A percentile compares a stretch with the other conserved stretches of the same genome.
Conservation (phyloP, 2,329 filamentous ascomycete species). For the Delphinella strobiligena region DNA sequence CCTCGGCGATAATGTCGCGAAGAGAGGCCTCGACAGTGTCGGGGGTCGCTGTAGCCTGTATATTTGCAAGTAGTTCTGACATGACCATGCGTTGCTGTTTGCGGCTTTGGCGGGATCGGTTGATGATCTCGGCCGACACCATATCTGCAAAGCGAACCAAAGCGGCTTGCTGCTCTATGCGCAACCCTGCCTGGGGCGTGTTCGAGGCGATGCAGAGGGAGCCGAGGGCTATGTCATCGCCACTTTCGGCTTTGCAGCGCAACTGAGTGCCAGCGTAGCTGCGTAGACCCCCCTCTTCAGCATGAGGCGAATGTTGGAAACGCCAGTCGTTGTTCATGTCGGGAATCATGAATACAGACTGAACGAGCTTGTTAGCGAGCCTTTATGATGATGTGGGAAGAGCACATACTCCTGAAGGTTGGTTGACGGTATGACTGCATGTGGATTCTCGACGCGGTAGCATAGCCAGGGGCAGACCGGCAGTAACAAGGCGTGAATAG, state of each 20-base stretch:
- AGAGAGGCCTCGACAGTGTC: constrained; percentile 18
- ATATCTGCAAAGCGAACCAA: constrained; percentile 26
- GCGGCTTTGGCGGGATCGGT: constrained; percentile 25
- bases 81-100: constrained; percentile 29
- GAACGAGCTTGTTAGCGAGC: too few relatives aligned
- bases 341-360: constrained; percentile 28
- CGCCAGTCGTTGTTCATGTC: constrained; percentile 35
- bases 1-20: constrained; percentile 18
- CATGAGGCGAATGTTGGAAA: constrained; percentile 29
- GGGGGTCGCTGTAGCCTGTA: constrained; percentile 9
- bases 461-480: constrained; percentile 29
- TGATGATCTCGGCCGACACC: constrained; percentile 31
- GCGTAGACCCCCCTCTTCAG: constrained; percentile 26
- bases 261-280: constrained; percentile 32
- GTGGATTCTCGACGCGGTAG: constrained; percentile 34
- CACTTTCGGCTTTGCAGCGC: constrained; percentile 27
- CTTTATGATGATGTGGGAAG: too few relatives aligned
- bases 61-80: constrained; percentile 21
- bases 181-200: constrained; percentile 21
- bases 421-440: constrained; percentile 31
- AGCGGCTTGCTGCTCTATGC: constrained; percentile 20
- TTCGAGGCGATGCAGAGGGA: constrained; percentile 33
- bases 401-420: too few relatives aligned
- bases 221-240: constrained; percentile 29
- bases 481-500: constrained; percentile 31